Base-by-base conservation (phyloP, 73 alveolate genomes). In the Paramecium pentaurelia region DNA sequence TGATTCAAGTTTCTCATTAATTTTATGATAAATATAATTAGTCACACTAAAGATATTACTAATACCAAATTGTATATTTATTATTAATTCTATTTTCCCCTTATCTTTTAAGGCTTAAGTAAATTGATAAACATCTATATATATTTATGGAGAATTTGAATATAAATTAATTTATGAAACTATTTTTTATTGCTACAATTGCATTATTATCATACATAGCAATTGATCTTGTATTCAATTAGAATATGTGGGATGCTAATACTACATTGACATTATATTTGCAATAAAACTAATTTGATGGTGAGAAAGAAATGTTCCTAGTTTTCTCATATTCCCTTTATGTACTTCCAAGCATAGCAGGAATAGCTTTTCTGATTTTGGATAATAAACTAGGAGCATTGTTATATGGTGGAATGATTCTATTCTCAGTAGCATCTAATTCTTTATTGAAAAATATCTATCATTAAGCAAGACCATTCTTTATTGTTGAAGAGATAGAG, bases 391-490 rank as follows among this genome's bases (percentile, higher is more conserved):
- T 80, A 3, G 73, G 58, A n/a, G 44, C 75, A 80, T 80, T 80
- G 49, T 36, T 80, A 27, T 80, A 45, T 80, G 91, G 91, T 0
- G 34, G 47, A 8, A 28, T 80, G 58, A 49, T 80, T 6, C 42
- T 89, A 37, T 38, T 71, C 12, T 25, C 86, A 27, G 58, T 88
- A 20, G 49, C 80, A 16, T 60, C 77, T 45, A 77, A 71, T 89
- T 71, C 84, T 6, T 27, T 71, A 25, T 47, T 89, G 22, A 89
- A 89, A 71, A 28, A 58, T 5, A 71, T 89, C n/a, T 89, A 89
- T 47, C 94, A 89, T 89, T 64, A 89, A 28, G 92, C 94, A 11
- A 77, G 94, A 59, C 94, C 94, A 71, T 89, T 71, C 36, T 45
- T 70, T 36, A 88, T 89, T 2, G 80, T 37, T 6, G 47, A 44